Base-by-base conservation (phyloP, 306 rosid genomes). In the Dalbergia oliveri region DNA sequence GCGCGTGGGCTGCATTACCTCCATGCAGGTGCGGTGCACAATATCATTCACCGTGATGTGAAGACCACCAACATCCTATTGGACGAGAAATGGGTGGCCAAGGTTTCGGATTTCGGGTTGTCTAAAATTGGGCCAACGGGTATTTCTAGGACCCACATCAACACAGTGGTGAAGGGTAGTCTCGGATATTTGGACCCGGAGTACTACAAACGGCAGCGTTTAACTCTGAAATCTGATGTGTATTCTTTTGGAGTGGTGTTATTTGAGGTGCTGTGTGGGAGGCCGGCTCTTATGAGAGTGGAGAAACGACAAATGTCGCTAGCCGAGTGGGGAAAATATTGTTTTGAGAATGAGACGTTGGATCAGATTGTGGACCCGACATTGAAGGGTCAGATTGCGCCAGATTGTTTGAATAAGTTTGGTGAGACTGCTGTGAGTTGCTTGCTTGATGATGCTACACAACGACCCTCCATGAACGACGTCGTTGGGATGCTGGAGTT, bases 391-490 rank as follows among this genome's bases (percentile, higher is more conserved):
- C 16, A 13, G 16, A 50, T 50, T 50, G 56, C n/a, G 13, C 16
- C 16, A 3, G 56, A 50, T 18, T 50, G 56, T n/a, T 50, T 50
- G 18, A 13, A 1, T 5, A 50, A 13, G 11, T 87, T 34, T 4
- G 34, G 54, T 0, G 83, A 82, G 67, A 75, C 73, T 4, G 84
- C 72, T 0, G 57, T 79, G 31, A 82, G 75, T 21, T 84, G 90
- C 68, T 39, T 87, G 19, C n/a, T 23, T 15, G 90, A 87, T 2
- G 63, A 82, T 1, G 86, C 89, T 1, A 19, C 12, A 0, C 53
- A 84, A 9, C 58, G 90, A 44, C 88, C 83, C 0, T 74, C 85
- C 5, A 87, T 87, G 92, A 80, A 80, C 11, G 89, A 89, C 5
- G 78, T 89, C 16, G 63, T 79, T 37, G 26, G 68, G 76, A 70